phyloP scores from a whole-genome alignment of 805 yeast species.

The Hanseniaspora lachancei region DNA sequence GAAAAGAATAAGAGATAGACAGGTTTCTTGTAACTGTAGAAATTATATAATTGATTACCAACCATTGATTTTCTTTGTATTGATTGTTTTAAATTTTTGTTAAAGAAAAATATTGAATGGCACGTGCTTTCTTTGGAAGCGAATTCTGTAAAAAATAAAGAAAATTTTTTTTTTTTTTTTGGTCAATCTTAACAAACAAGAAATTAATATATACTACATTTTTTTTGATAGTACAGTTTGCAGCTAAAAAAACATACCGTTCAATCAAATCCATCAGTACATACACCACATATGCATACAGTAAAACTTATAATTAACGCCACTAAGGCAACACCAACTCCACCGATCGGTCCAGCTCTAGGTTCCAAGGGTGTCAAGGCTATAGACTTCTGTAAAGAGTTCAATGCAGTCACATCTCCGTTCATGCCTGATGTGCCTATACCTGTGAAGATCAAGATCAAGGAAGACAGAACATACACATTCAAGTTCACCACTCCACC shows the following conservation, averaged over 20 bases:
- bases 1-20: conserved; percentile 57
- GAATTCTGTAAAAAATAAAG: too few relatives aligned
- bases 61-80: too few relatives aligned
- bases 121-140: too few relatives aligned
- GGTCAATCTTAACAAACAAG: too few relatives aligned
- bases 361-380: conserved; percentile 99
- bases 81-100: too few relatives aligned
- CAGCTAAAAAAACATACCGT: too few relatives aligned
- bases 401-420: conserved; percentile 90
- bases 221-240: too few relatives aligned
- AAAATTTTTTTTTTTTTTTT: neutral
- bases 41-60: too few relatives aligned
- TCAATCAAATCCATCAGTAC: neutral
- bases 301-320: conserved; percentile 91
- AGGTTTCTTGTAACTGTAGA: neutral
- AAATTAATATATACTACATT: too few relatives aligned
- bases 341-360: conserved; percentile 97
- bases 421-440: conserved; percentile 78
- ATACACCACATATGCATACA: conserved; percentile 21
- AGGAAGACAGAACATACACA: conserved; percentile 81
- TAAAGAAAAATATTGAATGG: neutral
- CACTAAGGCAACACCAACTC: conserved; percentile 96
- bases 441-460: conserved; percentile 71
- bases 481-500: conserved; percentile 87
- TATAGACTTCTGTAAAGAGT: conserved; percentile 94